phyloP scores from a whole-genome alignment of 83 land plant species.

The Diphasiastrum complanatum region DNA sequence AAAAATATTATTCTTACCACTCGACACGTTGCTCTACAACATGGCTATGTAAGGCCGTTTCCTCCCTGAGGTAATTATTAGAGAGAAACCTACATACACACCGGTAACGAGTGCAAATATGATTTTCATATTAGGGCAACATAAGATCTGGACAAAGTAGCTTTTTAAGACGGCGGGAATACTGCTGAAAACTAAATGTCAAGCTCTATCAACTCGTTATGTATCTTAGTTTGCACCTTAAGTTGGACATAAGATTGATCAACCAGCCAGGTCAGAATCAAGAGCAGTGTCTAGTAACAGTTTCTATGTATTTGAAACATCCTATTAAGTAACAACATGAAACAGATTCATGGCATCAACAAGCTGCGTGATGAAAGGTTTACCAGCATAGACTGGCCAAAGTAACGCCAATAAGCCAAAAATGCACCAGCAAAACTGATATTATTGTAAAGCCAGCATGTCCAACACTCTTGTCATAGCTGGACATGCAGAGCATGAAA shows the following conservation, averaged over 20 bases:
- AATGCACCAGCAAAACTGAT: slow-evolving; percentile 68
- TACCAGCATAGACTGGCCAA: slow-evolving; percentile 88
- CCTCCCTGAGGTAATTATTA: slow-evolving; percentile 78
- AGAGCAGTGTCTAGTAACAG: too few relatives aligned
- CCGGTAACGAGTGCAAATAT: neutral
- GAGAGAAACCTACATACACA: slow-evolving; percentile 61
- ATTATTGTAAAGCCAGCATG: slow-evolving; percentile 64
- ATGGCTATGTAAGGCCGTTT: slow-evolving; percentile 65
- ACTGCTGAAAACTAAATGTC: neutral
- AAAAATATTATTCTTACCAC: slow-evolving; percentile 45
- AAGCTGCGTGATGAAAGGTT: slow-evolving; percentile 24
- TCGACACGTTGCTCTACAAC: slow-evolving; percentile 90
- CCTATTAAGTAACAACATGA: neutral
- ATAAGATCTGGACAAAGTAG: neutral
- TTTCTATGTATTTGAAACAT: neutral
- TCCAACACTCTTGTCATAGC: slow-evolving; percentile 61
- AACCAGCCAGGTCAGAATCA: too few relatives aligned
- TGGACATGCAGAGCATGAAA: slow-evolving; percentile 28
- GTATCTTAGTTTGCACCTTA: neutral
- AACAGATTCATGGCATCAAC: too few relatives aligned
- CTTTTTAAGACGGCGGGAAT: neutral
- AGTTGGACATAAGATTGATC: neutral
- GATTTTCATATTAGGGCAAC: neutral
- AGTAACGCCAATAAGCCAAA: slow-evolving; percentile 55
- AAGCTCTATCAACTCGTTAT: neutral